Conservation (phyloP, 768 basidiomycete species). For the Calocybe cyanea region DNA sequence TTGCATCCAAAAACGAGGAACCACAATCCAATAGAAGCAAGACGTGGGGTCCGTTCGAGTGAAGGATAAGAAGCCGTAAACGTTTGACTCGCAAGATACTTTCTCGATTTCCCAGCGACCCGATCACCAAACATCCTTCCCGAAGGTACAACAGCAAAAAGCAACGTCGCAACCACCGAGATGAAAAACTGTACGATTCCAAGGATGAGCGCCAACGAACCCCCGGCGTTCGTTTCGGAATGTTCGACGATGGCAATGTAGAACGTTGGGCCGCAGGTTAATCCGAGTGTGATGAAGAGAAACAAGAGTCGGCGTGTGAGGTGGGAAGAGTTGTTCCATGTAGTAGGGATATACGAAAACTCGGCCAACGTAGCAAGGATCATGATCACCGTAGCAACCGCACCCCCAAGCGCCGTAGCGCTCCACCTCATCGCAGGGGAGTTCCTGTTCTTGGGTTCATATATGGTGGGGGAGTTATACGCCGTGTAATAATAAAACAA, state of each 20-base stretch:
- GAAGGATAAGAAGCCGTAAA: slow-evolving; percentile 94
- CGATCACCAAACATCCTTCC: slow-evolving; percentile 99
- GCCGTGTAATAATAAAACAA: slow-evolving; percentile 96
- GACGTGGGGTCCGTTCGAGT: slow-evolving; percentile 58
- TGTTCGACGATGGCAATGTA: slow-evolving; percentile 88
- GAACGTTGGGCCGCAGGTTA: slow-evolving; percentile 91
- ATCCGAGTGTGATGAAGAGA: slow-evolving; percentile 82
- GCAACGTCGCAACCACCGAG: slow-evolving; percentile 77
- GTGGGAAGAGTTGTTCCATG: slow-evolving; percentile 98
- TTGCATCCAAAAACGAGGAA: slow-evolving; percentile 94
- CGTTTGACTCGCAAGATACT: slow-evolving; percentile 97
- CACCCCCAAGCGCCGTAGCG: slow-evolving; percentile 90
- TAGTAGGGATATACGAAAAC: slow-evolving; percentile 96
- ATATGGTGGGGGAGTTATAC: slow-evolving; percentile 88
- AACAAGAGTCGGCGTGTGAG: slow-evolving; percentile 89
- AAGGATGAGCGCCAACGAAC: slow-evolving; percentile 82
- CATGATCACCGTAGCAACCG: slow-evolving; percentile 96
- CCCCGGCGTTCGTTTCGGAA: slow-evolving; percentile 40
- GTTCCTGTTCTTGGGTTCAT: slow-evolving; percentile 50
- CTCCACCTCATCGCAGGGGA: slow-evolving; percentile 89
- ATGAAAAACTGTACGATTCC: slow-evolving; percentile 97
- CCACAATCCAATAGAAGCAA: slow-evolving; percentile 83
- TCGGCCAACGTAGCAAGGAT: slow-evolving; percentile 90
- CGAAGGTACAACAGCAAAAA: slow-evolving; percentile 91
- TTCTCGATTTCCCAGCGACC: slow-evolving; percentile 90